phyloP scores from a whole-genome alignment of 176 grass and related monocot genomes.

The Areca catechu region DNA sequence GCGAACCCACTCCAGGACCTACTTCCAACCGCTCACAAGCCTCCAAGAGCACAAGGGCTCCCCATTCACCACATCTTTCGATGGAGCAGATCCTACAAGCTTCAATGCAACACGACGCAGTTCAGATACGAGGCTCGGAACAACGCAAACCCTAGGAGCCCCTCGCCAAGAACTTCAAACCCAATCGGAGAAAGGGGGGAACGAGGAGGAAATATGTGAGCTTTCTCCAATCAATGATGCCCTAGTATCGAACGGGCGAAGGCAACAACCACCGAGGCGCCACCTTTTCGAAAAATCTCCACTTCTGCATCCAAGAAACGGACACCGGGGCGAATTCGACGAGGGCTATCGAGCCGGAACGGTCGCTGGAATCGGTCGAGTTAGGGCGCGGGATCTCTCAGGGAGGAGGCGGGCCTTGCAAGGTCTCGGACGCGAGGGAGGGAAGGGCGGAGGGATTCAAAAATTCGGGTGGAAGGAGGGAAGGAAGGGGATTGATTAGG shows the following conservation, averaged over 20 bases:
- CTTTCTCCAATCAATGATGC: neutral
- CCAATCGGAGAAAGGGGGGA: neutral
- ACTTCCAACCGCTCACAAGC: neutral
- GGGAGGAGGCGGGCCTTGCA: neutral
- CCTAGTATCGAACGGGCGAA: neutral
- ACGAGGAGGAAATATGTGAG: neutral
- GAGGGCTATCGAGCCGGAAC: neutral
- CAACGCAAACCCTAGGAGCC: neutral
- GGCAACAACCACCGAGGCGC: neutral
- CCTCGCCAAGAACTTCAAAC: neutral
- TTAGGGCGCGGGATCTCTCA: slow-evolving; percentile 9
- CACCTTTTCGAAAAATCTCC: neutral
- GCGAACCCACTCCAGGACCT: neutral
- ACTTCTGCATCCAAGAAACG: neutral
- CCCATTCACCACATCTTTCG: neutral
- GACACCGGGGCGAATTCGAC: neutral
- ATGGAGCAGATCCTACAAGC: neutral
- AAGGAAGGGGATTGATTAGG: slow-evolving; percentile 18
- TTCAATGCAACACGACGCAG: neutral
- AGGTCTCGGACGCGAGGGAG: neutral
- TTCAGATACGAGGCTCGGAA: neutral
- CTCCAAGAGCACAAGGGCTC: neutral
- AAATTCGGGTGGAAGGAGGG: neutral
- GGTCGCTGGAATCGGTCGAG: neutral
- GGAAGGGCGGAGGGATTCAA: neutral